phyloP scores from a whole-genome alignment of 345 rosid genomes.

The Acer yangbiense region DNA sequence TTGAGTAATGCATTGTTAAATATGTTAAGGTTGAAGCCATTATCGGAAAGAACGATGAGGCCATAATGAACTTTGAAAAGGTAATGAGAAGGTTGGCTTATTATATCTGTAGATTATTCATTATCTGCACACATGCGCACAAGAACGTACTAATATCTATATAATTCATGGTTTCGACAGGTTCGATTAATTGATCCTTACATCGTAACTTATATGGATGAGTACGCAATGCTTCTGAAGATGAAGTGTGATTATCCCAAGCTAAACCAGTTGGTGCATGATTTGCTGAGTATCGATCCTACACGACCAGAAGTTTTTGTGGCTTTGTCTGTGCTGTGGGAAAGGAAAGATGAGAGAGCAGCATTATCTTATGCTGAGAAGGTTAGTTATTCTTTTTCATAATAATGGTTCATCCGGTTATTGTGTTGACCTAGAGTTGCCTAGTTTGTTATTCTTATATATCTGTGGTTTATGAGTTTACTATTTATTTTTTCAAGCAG shows the following conservation, averaged over 20 bases:
- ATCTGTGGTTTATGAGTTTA: conserved; percentile 24
- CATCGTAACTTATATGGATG: conserved; percentile 87
- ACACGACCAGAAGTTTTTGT: conserved; percentile 91
- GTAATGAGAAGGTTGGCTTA: conserved; percentile 33
- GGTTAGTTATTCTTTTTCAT: conserved; percentile 47
- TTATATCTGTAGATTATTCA: conserved; percentile 11
- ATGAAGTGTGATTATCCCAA: conserved; percentile 77
- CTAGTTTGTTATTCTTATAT: conserved; percentile 11
- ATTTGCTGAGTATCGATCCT: conserved; percentile 80
- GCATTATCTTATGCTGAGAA: conserved; percentile 92
- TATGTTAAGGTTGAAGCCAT: conserved; percentile 86
- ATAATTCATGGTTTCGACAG: conserved; percentile 44
- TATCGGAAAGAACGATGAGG: conserved; percentile 90
- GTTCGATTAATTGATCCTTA: conserved; percentile 93
- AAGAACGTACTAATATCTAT: conserved; percentile 7
- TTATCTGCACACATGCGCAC: background rate
- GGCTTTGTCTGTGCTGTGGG: conserved; percentile 85
- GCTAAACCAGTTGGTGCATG: conserved; percentile 90
- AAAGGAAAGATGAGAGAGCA: conserved; percentile 80
- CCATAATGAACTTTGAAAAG: conserved; percentile 90
- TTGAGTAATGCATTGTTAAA: conserved; percentile 24
- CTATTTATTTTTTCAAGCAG: conserved; percentile 40
- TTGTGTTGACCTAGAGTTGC: background rate
- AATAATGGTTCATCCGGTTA: background rate
- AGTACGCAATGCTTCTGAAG: conserved; percentile 95